A percentile compares a stretch with the other conserved stretches of the same genome.
Evolutionary conservation across 805 yeast genomes (phyloP).

Genomic region (Starmerella sp.): DNA sequence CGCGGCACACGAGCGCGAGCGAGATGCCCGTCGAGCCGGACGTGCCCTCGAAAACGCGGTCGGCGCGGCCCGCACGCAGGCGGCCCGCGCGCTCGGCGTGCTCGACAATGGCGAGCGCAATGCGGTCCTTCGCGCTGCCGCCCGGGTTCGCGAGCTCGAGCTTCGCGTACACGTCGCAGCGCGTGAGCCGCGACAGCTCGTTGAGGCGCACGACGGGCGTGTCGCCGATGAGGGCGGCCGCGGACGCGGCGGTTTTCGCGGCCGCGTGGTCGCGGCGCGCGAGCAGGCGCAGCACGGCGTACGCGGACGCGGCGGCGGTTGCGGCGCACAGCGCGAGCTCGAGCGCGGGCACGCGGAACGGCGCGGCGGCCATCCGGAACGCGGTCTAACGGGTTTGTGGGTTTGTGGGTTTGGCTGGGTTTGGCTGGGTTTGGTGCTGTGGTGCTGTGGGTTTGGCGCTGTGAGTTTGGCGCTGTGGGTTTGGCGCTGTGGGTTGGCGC

Average conservation of each 20-base stretch:
- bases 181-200: constrained; percentile 60
- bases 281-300: background rate
- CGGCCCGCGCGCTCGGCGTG: constrained; percentile 52
- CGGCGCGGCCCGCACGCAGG: constrained; percentile 50
- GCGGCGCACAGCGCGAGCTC: background rate
- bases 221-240: constrained; percentile 75
- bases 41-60: constrained; percentile 84
- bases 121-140: constrained; percentile 91
- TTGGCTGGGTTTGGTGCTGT: no score
- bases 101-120: constrained; percentile 72
- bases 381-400: no score
- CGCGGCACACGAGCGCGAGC: constrained; percentile 77
- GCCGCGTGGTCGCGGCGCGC: background rate
- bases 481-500: no score
- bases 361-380: no score
- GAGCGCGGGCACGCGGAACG: background rate
- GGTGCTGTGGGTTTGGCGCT: no score
- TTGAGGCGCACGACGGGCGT: constrained; percentile 72
- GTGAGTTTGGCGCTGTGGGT: no score
- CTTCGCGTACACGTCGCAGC: constrained; percentile 77
- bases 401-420: no score
- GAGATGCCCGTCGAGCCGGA: constrained; percentile 96
- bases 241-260: constrained; percentile 35
- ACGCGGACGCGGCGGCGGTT: background rate
- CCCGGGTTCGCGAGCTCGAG: constrained; percentile 82